Conservation (phyloP, 129 eudicot species). For the Centella asiatica region DNA sequence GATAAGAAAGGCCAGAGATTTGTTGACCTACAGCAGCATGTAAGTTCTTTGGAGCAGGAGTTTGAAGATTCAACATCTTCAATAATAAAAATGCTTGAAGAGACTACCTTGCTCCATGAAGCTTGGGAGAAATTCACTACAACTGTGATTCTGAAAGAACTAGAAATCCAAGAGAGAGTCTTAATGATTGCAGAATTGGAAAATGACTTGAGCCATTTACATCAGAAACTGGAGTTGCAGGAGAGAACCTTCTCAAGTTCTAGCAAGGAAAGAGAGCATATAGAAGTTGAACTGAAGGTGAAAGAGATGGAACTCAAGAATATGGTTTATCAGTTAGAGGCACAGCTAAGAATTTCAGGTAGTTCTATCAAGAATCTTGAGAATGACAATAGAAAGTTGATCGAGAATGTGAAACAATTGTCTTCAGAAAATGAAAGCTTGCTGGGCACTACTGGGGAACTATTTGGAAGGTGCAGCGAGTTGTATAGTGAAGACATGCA, state of each 20-base stretch:
- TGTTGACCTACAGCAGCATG: slow-evolving; percentile 40
- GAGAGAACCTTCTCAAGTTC: slow-evolving; percentile 28
- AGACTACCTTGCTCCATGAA: slow-evolving; percentile 33
- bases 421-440: slow-evolving; percentile 38
- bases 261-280: not conserved
- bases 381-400: slow-evolving; percentile 1
- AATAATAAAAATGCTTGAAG: slow-evolving; percentile 38
- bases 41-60: slow-evolving; percentile 46
- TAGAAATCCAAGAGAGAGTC: slow-evolving; percentile 43
- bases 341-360: no score
- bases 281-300: slow-evolving; percentile 18
- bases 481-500: slow-evolving; percentile 45
- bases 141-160: slow-evolving; percentile 37
- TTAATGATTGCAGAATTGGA: slow-evolving; percentile 46
- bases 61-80: slow-evolving; percentile 43
- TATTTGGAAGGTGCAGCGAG: slow-evolving; percentile 32
- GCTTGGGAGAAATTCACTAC: slow-evolving; percentile 54
- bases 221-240: slow-evolving; percentile 16
- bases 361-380: no score
- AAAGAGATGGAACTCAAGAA: slow-evolving; percentile 8
- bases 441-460: slow-evolving; percentile 23
- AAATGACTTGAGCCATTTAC: slow-evolving; percentile 22
- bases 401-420: slow-evolving; percentile 17
- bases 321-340: not conserved
- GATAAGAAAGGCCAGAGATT: slow-evolving; percentile 56